Evolutionary conservation across 495 filamentous ascomycete species (phyloP).

Genomic region (Aspergillus sclerotioniger): DNA sequence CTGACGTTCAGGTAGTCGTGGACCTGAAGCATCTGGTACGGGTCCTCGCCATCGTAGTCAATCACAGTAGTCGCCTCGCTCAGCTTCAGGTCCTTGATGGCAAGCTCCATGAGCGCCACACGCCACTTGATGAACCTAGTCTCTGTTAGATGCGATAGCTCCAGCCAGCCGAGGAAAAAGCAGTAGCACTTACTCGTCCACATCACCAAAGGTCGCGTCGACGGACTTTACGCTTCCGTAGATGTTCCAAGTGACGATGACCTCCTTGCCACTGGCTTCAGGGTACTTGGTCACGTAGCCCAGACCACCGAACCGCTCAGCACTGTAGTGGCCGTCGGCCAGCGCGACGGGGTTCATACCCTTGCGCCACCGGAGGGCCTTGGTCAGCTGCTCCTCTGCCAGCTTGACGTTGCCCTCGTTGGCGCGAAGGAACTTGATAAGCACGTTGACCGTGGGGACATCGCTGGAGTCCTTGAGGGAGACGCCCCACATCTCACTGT

Average conservation of each 20-base stretch:
- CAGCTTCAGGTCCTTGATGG: slow-evolving; percentile 67
- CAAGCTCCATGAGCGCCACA: slow-evolving; percentile 80
- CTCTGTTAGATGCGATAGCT: slow-evolving; percentile 4
- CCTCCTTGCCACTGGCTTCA: slow-evolving; percentile 40
- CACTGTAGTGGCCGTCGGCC: slow-evolving; percentile 47
- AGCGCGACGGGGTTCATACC: slow-evolving; percentile 50
- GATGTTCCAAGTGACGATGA: slow-evolving; percentile 75
- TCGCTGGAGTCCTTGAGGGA: slow-evolving; percentile 52
- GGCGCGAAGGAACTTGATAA: slow-evolving; percentile 90
- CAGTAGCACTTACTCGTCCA: slow-evolving; percentile 63
- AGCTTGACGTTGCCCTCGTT: slow-evolving; percentile 71
- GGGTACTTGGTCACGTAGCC: slow-evolving; percentile 53
- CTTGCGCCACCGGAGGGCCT: slow-evolving; percentile 79
- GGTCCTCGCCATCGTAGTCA: slow-evolving; percentile 69
- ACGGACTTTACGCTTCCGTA: slow-evolving; percentile 77
- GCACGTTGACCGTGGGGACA: slow-evolving; percentile 72
- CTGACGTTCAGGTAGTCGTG: slow-evolving; percentile 85
- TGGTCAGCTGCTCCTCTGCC: slow-evolving; percentile 71
- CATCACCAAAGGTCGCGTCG: slow-evolving; percentile 70
- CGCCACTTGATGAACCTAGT: slow-evolving; percentile 80
- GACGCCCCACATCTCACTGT: slow-evolving; percentile 81
- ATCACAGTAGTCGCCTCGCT: slow-evolving; percentile 65
- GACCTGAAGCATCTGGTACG: slow-evolving; percentile 83
- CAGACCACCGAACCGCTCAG: slow-evolving; percentile 46
- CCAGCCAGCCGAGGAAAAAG: neutral